A percentile compares a stretch with the other conserved stretches of the same genome.
These are phyloP conservation scores for Coemansia sp. DNA, from an alignment of 192 early-diverging fungal genomes.

Conservation along the genomic window DNA sequence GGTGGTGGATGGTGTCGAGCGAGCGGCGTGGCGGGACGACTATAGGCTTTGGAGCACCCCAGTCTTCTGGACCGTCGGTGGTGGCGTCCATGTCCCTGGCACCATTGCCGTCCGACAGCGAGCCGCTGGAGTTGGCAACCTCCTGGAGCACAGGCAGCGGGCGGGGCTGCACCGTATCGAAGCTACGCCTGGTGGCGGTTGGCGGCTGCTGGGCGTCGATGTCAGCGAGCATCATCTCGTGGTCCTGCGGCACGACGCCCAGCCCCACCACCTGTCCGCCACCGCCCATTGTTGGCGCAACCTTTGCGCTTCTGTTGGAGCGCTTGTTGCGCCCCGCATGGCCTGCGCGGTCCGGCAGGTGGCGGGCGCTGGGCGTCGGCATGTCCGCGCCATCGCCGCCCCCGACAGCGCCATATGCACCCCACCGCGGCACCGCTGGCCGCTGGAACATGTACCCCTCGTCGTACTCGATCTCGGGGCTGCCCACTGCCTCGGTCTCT, in stretches of 20 bases:
- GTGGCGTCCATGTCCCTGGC: background rate
- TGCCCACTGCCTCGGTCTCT: constrained; percentile 41
- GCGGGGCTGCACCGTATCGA: constrained; percentile 22
- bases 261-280: constrained; percentile 46
- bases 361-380: constrained; percentile 23
- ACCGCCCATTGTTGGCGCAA: constrained; percentile 39
- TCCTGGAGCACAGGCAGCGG: constrained; percentile 30
- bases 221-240: constrained; percentile 24
- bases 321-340: constrained; percentile 22
- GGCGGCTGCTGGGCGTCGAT: background rate
- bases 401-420: constrained; percentile 7
- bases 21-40: constrained; percentile 35
- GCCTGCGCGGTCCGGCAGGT: constrained; percentile 11
- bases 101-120: constrained; percentile 23
- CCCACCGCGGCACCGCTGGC: constrained; percentile 19
- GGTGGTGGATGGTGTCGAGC: constrained; percentile 29
- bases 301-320: constrained; percentile 40
- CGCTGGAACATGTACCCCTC: constrained; percentile 33
- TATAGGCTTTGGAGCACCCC: constrained; percentile 22
- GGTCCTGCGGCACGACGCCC: constrained; percentile 42
- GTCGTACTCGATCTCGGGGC: constrained; percentile 34
- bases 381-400: constrained; percentile 5
- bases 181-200: constrained; percentile 11
- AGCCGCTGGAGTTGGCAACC: constrained; percentile 25
- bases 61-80: background rate